Evolutionary conservation across 768 basidiomycete genomes (phyloP).

Genomic region (Panaeolus cyanescens): DNA sequence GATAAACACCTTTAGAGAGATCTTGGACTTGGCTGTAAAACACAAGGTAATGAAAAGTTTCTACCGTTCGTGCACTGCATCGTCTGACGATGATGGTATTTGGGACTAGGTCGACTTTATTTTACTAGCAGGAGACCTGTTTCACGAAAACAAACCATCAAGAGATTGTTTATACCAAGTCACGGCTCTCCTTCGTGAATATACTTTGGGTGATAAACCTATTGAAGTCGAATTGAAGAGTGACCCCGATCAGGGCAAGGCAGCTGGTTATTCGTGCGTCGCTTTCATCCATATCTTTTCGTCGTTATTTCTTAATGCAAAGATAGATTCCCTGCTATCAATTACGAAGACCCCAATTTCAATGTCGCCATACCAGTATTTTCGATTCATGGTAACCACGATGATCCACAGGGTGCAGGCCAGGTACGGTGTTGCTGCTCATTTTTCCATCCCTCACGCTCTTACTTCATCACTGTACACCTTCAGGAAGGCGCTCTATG

Average conservation of each 20-base stretch:
- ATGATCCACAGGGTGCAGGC: slow-evolving; percentile 97
- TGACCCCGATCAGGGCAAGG: slow-evolving; percentile 89
- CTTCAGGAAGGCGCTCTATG: slow-evolving; percentile 90
- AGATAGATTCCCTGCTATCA: slow-evolving; percentile 88
- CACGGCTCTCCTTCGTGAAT: slow-evolving; percentile 87
- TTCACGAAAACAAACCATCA: slow-evolving; percentile 97
- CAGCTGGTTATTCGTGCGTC: slow-evolving; percentile 79
- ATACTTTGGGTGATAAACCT: slow-evolving; percentile 85
- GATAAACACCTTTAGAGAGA: slow-evolving; percentile 93
- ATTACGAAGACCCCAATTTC: slow-evolving; percentile 96
- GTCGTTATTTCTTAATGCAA: neutral
- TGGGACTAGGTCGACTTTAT: slow-evolving; percentile 87
- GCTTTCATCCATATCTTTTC: neutral
- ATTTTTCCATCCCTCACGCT: slow-evolving; percentile 37
- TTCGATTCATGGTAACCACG: slow-evolving; percentile 99
- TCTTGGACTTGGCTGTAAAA: slow-evolving; percentile 88
- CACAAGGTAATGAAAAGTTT: slow-evolving; percentile 74
- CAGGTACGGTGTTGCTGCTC: slow-evolving; percentile 45
- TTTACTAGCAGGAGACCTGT: slow-evolving; percentile 92
- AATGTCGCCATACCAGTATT: slow-evolving; percentile 97
- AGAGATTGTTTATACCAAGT: slow-evolving; percentile 88
- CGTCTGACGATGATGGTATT: slow-evolving; percentile 8
- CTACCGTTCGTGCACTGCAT: too few species aligned
- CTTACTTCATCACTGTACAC: neutral
- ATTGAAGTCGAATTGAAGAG: slow-evolving; percentile 91